Percentiles rank a stretch among this genome's conserved stretches.
phyloP scores from a whole-genome alignment of 2,329 filamentous ascomycete genomes.

The Colletotrichum limetticola region DNA sequence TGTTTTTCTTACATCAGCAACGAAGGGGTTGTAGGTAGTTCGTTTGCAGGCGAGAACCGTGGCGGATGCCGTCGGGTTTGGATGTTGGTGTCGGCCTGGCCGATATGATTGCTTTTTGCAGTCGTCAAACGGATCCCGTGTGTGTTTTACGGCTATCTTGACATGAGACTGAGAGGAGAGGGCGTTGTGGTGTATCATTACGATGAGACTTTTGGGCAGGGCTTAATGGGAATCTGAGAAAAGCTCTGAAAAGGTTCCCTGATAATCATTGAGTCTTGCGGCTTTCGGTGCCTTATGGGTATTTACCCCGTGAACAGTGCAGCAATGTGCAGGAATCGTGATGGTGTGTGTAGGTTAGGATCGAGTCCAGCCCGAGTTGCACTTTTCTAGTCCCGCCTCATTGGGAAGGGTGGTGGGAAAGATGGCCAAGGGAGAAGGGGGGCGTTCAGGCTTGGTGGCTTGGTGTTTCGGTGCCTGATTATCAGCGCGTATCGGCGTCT shows the following conservation, averaged over 20 bases:
- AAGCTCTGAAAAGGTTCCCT: no score
- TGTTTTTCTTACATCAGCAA: background rate
- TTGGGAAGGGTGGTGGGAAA: no score
- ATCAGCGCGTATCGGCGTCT: background rate
- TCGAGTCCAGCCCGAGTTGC: background rate
- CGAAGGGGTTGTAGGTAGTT: background rate
- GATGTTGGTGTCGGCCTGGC: background rate
- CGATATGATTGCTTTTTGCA: background rate
- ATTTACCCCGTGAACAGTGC: no score
- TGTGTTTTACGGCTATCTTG: no score
- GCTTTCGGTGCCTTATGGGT: no score
- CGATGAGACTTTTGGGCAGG: background rate
- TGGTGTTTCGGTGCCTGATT: background rate
- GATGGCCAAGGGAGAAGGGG: no score
- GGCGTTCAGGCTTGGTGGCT: background rate
- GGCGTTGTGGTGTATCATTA: background rate
- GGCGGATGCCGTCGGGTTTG: background rate
- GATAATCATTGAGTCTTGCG: no score
- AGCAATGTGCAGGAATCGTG: background rate
- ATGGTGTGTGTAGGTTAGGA: background rate
- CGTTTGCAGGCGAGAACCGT: background rate
- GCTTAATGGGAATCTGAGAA: no score
- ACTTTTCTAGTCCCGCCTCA: background rate
- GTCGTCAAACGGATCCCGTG: no score
- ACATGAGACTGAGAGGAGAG: no score